These are phyloP conservation scores for Populus trichocarpa DNA, from an alignment of 441 rosid genomes.

Conservation along the genomic window DNA sequence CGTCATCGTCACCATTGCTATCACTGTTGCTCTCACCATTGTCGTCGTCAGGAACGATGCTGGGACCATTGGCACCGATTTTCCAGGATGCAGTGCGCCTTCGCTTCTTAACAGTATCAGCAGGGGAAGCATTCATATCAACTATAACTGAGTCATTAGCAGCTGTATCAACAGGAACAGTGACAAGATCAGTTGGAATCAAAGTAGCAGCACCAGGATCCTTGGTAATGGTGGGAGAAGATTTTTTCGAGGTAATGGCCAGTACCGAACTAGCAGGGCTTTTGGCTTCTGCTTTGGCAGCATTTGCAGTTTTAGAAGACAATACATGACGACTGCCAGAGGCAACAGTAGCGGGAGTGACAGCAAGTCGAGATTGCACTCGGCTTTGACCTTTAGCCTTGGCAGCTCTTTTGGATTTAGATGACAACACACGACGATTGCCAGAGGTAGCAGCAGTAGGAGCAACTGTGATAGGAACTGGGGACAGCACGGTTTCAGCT, in stretches of 20 bases:
- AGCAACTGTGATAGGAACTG: conserved; percentile 27
- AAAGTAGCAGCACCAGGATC: conserved; percentile 22
- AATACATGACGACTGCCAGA: neutral
- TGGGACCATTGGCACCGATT: conserved; percentile 31
- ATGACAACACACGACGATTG: conserved; percentile 7
- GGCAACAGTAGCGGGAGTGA: neutral
- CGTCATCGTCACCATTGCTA: conserved; percentile 2
- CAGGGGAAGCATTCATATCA: conserved; percentile 57
- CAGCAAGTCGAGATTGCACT: neutral
- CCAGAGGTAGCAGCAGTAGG: conserved; percentile 19
- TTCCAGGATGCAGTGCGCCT: conserved; percentile 63
- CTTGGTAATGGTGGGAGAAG: conserved; percentile 13
- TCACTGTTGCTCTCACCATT: conserved; percentile 8
- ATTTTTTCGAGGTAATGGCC: conserved; percentile 23
- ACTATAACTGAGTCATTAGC: conserved; percentile 22
- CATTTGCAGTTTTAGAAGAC: neutral
- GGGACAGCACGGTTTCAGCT: conserved; percentile 34
- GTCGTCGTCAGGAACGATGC: conserved; percentile 32
- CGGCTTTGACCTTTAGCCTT: neutral
- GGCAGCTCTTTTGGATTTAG: conserved; percentile 12
- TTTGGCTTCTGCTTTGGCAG: conserved; percentile 6
- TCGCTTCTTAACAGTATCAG: conserved; percentile 77
- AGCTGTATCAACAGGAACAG: conserved; percentile 21
- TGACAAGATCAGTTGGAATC: conserved; percentile 16
- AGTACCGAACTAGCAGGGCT: conserved; percentile 16